Conservation (phyloP, 2,329 filamentous ascomycete genomes). For the Beauveria caledonica region DNA sequence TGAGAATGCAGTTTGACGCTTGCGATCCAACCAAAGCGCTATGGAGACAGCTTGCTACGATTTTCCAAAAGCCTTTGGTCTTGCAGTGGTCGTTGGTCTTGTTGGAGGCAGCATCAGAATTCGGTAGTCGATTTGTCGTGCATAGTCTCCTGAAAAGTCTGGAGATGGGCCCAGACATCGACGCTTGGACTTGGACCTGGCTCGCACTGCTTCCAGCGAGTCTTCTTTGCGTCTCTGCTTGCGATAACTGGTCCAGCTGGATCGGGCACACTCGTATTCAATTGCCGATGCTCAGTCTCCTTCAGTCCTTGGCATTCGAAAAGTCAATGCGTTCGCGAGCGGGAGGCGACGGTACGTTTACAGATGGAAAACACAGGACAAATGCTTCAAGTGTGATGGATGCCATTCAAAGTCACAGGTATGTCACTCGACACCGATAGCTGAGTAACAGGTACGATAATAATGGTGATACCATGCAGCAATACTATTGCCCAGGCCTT, state of each 20-base stretch:
- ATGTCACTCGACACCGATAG: not conserved
- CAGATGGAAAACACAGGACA: not conserved
- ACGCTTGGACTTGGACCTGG: slow-evolving; percentile 29
- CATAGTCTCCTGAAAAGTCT: not conserved
- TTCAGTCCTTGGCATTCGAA: slow-evolving; percentile 1
- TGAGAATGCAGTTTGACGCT: not conserved
- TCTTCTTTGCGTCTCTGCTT: slow-evolving; percentile 43
- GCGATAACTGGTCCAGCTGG: slow-evolving; percentile 2
- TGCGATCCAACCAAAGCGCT: not conserved
- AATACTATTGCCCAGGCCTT: not conserved
- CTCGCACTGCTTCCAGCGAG: slow-evolving; percentile 43
- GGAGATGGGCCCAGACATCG: slow-evolving; percentile 29
- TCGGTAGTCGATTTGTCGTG: not conserved
- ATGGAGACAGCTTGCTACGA: not conserved
- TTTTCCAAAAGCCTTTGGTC: not conserved
- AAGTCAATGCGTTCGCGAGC: slow-evolving; percentile 1
- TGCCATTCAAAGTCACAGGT: not conserved
- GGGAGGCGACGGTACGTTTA: not conserved
- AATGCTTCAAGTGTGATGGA: not conserved
- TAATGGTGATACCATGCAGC: not conserved
- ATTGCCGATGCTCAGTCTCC: not conserved
- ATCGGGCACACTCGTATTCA: not conserved
- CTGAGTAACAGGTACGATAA: not conserved
- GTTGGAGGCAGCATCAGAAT: not conserved
- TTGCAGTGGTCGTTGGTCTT: slow-evolving; percentile 6